A percentile compares a stretch with the other conserved stretches of the same genome.
phyloP scores from a whole-genome alignment of 345 rosid genomes.

The Ceriops zippeliana region DNA sequence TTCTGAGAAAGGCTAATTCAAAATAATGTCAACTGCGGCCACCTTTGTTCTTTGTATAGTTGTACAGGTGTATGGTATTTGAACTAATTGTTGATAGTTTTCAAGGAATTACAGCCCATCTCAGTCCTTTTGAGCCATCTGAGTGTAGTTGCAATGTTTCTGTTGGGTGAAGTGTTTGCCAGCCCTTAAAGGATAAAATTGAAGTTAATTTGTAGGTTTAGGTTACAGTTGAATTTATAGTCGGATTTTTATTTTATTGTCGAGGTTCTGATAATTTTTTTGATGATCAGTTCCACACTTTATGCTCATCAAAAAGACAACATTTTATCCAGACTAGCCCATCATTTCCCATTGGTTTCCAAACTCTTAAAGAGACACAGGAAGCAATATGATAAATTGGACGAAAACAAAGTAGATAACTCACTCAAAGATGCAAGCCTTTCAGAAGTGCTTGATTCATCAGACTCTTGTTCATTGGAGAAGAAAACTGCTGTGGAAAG shows the following conservation, averaged over 20 bases:
- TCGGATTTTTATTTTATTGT: neutral
- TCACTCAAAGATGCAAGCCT: constrained; percentile 17
- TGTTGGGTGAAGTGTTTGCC: neutral
- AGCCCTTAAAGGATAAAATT: neutral
- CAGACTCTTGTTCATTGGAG: constrained; percentile 23
- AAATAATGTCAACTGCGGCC: neutral
- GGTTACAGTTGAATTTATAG: constrained; percentile 11
- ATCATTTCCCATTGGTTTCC: constrained; percentile 57
- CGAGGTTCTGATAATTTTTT: constrained; percentile 26
- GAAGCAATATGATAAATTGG: constrained; percentile 23
- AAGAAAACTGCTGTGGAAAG: constrained; percentile 21
- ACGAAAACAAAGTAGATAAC: constrained; percentile 26
- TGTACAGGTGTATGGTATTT: neutral
- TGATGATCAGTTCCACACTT: constrained; percentile 38
- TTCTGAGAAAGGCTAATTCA: neutral
- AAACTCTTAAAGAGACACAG: constrained; percentile 42
- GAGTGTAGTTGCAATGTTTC: neutral
- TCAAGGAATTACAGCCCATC: neutral
- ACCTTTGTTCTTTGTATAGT: neutral
- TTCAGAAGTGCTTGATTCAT: constrained; percentile 21
- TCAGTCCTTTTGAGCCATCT: neutral
- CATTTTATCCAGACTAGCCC: constrained; percentile 63
- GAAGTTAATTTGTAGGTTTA: neutral
- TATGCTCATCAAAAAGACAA: constrained; percentile 35
- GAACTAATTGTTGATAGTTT: neutral